Base-by-base conservation (phyloP, 2,329 filamentous ascomycete species). In the Grosmannia serpens region DNA sequence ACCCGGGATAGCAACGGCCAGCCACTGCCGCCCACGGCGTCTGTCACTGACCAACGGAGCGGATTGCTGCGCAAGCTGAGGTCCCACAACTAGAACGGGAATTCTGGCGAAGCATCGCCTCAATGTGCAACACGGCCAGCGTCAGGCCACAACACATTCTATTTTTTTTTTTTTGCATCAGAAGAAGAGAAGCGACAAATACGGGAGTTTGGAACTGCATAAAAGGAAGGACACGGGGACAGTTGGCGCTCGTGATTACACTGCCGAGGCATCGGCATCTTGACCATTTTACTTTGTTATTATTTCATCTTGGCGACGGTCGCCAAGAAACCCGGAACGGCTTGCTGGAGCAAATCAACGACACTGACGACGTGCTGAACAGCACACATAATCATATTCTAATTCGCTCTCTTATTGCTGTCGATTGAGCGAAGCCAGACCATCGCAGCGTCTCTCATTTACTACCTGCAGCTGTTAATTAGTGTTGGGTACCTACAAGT, bases 41-140 rank as follows among this genome's bases (percentile, higher is more conserved):
- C 41, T 9, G 41, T 44, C 41, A 20, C 41, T n/a, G 27, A 17
- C 4, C 47, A 49, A 27, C 29, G 11, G 6, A 46, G 58, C 53
- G 13, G 38, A 2, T 10, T 57, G 20, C 55, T 65, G 11, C 60
- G 56, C 38, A 64, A 61, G 58, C 51, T 65, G 13, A 31, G 57
- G 29, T 17, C 54, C n/a, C 59, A 54, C 55, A 22, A 51, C 53
- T 59, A 63, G 56, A 31, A 15, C 20, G 20, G 20, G 13, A 10
- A 17, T 17, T 44, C 20, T 44, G 41, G 20, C 17, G 2, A 17
- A 44, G 9, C 20, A n/a, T 17, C 41, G 8, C 41, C 41, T 7
- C 9, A 15, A 44, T 17, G 20, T 20, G 17, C 17, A 44, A 17
- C 13, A 38, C 35, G 15, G 35, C 35, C 35, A 38, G 35, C 35